Evolutionary conservation across 768 basidiomycete genomes (phyloP).

Genomic region (Mycena metata): DNA sequence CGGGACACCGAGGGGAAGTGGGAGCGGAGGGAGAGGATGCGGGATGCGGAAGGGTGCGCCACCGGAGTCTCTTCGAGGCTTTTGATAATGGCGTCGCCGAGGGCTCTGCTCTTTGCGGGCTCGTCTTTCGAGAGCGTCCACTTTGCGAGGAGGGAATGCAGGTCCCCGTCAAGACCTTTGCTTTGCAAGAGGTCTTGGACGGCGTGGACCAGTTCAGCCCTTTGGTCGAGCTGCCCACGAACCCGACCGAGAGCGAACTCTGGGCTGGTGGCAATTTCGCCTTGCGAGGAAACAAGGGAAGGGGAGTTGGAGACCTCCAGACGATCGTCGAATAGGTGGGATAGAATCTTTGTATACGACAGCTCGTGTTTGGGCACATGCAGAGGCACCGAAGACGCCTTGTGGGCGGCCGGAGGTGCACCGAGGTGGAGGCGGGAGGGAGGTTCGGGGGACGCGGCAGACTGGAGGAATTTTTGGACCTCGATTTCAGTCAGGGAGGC

Average conservation of each 20-base stretch:
- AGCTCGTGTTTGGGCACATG: conserved; percentile 92
- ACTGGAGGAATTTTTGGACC: conserved; percentile 66
- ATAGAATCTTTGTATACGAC: conserved; percentile 91
- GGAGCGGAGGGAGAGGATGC: conserved; percentile 69
- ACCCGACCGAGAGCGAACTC: conserved; percentile 95
- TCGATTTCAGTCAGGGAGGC: conserved; percentile 56
- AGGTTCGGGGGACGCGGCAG: conserved; percentile 50
- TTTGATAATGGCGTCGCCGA: conserved; percentile 70
- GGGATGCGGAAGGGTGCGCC: conserved; percentile 61
- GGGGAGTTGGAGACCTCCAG: conserved; percentile 91
- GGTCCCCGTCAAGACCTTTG: conserved; percentile 60
- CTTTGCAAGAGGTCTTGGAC: conserved; percentile 77
- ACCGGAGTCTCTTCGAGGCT: conserved; percentile 58
- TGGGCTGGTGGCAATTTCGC: conserved; percentile 86
- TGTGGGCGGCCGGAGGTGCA: conserved; percentile 41
- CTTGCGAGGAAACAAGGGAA: conserved; percentile 74
- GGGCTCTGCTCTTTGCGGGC: conserved; percentile 65
- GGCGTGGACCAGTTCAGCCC: conserved; percentile 73
- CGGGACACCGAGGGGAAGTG: conserved; percentile 79
- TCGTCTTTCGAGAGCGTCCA: conserved; percentile 89
- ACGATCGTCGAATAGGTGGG: conserved; percentile 82
- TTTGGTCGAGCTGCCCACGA: conserved; percentile 82
- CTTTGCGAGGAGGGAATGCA: conserved; percentile 80
- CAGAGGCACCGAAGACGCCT: conserved; percentile 55
- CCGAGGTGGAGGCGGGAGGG: conserved; percentile 67